phyloP scores from a whole-genome alignment of 2,329 filamentous ascomycete species.

The Apiospora arundinis region DNA sequence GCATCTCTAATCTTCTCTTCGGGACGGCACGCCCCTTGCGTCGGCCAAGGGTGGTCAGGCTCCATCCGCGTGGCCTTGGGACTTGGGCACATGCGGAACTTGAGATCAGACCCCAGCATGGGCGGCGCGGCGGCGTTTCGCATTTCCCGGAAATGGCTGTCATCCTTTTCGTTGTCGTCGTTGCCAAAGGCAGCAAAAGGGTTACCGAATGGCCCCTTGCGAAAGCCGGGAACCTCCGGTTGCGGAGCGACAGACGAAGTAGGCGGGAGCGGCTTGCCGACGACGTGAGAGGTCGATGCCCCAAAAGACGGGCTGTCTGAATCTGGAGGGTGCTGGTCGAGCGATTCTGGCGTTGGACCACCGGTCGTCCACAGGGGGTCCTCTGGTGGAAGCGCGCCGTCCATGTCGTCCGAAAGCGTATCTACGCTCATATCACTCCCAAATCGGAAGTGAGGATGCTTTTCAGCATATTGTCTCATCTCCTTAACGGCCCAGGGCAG shows the following conservation, averaged over 20 bases:
- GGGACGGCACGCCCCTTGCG: conserved; percentile 50
- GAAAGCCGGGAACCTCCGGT: conserved; percentile 48
- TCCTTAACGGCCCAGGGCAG: conserved; percentile 79
- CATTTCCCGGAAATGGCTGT: conserved; percentile 51
- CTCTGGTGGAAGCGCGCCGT: conserved; percentile 38
- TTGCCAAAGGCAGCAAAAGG: conserved; percentile 50
- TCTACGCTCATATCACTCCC: conserved; percentile 43
- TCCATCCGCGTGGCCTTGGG: conserved; percentile 87
- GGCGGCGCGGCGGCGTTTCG: conserved; percentile 72
- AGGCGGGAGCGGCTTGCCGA: conserved; percentile 2
- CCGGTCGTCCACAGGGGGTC: conserved; percentile 40
- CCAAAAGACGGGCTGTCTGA: conserved; percentile 33
- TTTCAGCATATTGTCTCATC: conserved; percentile 79
- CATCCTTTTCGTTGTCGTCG: conserved; percentile 46
- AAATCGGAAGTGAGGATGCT: conserved; percentile 59
- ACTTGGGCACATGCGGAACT: conserved; percentile 81
- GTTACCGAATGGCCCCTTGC: conserved; percentile 47
- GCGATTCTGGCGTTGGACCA: conserved; percentile 33
- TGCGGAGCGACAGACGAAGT: conserved; percentile 28
- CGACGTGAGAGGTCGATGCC: conserved; percentile 28
- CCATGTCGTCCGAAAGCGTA: conserved; percentile 40
- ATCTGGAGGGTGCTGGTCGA: conserved; percentile 34
- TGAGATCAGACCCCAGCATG: conserved; percentile 84
- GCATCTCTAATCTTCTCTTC: conserved; percentile 60
- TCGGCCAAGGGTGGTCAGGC: conserved; percentile 68